Evolutionary conservation across 371 early-diverging fungal genomes (phyloP).

Genomic region (Apophysomyces ossiformis): DNA sequence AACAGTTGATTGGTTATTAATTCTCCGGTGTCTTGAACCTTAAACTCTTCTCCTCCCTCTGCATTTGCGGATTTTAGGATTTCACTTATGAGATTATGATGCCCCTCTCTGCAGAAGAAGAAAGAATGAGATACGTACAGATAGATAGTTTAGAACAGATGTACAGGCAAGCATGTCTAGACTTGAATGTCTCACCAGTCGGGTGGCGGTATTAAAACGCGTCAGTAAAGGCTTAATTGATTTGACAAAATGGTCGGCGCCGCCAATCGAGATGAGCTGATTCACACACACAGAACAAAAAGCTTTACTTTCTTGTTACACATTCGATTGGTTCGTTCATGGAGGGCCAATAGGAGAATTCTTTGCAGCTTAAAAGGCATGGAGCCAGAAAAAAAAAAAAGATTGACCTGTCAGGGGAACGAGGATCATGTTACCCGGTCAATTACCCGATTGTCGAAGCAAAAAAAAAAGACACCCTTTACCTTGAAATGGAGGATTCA

Average conservation of each 20-base stretch:
- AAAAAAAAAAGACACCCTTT: not conserved
- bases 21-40: conserved; percentile 10
- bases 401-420: conserved; percentile 3
- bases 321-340: conserved; percentile 6
- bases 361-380: not conserved
- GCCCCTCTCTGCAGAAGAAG: not conserved
- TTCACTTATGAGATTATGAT: not conserved
- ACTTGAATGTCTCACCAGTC: too few species aligned
- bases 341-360: not conserved
- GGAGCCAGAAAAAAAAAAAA: not conserved
- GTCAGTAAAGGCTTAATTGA: too few species aligned
- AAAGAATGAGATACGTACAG: not conserved
- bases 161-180: too few species aligned
- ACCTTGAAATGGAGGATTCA: too few species aligned
- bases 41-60: not conserved
- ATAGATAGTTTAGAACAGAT: not conserved
- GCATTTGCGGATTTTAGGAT: too few species aligned
- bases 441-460: not conserved
- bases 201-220: too few species aligned
- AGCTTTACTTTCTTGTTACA: not conserved
- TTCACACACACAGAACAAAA: not conserved
- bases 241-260: too few species aligned
- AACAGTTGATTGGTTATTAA: conserved; percentile 1
- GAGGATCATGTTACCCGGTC: not conserved
- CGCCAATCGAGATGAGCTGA: not conserved